Conservation (phyloP, 768 basidiomycete species). For the Suillus spraguei region DNA sequence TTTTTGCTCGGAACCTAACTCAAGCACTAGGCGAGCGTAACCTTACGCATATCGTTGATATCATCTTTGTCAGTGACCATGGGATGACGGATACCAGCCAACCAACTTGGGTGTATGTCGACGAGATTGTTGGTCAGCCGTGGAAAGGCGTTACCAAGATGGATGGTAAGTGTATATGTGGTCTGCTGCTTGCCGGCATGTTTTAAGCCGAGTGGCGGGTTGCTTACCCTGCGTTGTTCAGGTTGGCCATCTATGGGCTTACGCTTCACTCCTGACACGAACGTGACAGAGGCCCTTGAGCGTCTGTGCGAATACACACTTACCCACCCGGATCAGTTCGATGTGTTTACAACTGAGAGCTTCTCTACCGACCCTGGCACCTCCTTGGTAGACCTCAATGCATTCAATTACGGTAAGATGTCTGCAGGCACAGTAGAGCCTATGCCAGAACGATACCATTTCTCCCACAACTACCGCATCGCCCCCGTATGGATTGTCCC, state of each 20-base stretch:
- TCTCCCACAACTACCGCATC: constrained; percentile 70
- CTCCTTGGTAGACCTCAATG: neutral
- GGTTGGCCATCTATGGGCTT: constrained; percentile 92
- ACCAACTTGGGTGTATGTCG: constrained; percentile 74
- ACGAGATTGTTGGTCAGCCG: constrained; percentile 74
- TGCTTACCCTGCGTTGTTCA: constrained; percentile 39
- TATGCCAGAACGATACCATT: constrained; percentile 85
- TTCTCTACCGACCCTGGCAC: constrained; percentile 3
- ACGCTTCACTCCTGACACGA: constrained; percentile 63
- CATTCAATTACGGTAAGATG: constrained; percentile 9
- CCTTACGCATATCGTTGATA: constrained; percentile 80
- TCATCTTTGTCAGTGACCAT: constrained; percentile 89
- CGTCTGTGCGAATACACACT: constrained; percentile 36
- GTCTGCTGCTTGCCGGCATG: constrained; percentile 11
- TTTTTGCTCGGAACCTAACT: constrained; percentile 73
- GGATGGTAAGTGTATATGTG: constrained; percentile 23
- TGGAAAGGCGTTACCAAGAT: constrained; percentile 44
- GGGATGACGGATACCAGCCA: constrained; percentile 93
- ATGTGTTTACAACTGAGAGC: constrained; percentile 44
- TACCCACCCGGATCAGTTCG: constrained; percentile 55
- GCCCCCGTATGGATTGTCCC: constrained; percentile 89
- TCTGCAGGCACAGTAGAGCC: constrained; percentile 19
- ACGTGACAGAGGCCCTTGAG: constrained; percentile 57
- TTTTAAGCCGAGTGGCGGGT: constrained; percentile 15
- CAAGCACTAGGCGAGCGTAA: constrained; percentile 67